Evolutionary conservation across 2,329 filamentous ascomycete species (phyloP), one percentile per base, ranked within the genome.

Genomic region (Aspergillus ochraceoroseus): DNA sequence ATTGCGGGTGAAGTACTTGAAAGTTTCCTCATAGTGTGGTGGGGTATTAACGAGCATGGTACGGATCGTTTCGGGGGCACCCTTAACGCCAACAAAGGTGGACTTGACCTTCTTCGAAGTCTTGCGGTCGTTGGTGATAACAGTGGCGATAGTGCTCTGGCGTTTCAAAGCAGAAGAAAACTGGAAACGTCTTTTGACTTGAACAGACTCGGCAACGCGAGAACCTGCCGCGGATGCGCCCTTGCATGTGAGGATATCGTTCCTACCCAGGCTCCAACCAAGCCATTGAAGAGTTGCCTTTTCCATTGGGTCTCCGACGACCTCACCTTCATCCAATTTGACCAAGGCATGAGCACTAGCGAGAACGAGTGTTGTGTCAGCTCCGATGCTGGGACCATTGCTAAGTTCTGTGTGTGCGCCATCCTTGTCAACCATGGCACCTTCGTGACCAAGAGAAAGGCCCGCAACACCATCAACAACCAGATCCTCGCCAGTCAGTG

Each of bases 231-330:
- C 65, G 4, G 54, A 41, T 19, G 49, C 48, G 32, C 52, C 50
- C 61, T 85, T 88, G 63, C 80, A 84, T 18, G 80, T 80, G 11
- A 98, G 76, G 20, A 77, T 82, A 57, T 98, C 90, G 52, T 95
- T 92, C 57, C 80, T 83, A 32, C 89, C 89, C n/a, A 98, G 76
- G 41, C 77, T 82, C 92, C 92, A 98, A 38, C 90, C 89, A 7
- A 98, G 80, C 41, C 90, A 88, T 33, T 76, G 73, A 18, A 98
- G 72, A 1, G 92, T 96, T 30, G 92, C 92, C 68, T 96, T 96
- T 62, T 98, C 92, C 92, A 98, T 98, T 2, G 92, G 92, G 59
- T 98, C 92, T 57, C 92, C 92, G 30, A 98, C 92, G 53, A 96
- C 84, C 8, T 98, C 92, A 13, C 92, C 92, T 63, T 98, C 92